Evolutionary conservation across 257 asterid species (phyloP).

Genomic region (Haberlea rhodopensis): DNA sequence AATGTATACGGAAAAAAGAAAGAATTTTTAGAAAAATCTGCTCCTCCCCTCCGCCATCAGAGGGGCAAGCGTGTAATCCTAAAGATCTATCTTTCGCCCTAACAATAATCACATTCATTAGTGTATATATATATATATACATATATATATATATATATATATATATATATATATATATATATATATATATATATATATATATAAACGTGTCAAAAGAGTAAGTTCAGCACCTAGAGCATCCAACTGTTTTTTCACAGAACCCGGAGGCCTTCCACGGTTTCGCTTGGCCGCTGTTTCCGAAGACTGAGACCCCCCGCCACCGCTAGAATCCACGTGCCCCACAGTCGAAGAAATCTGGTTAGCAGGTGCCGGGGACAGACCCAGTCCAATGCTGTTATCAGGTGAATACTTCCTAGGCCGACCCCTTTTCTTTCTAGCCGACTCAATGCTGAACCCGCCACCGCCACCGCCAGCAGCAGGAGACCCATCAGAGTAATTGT

Average conservation of each 20-base stretch:
- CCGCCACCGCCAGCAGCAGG: slow-evolving; percentile 43
- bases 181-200: too few relatives aligned
- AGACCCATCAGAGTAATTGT: slow-evolving; percentile 49
- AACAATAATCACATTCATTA: neutral
- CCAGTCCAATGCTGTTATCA: slow-evolving; percentile 69
- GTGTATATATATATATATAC: too few relatives aligned
- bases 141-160: too few relatives aligned
- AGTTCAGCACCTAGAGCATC: slow-evolving; percentile 43
- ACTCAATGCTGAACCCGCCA: slow-evolving; percentile 54
- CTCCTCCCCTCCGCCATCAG: too few relatives aligned
- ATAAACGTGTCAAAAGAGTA: neutral
- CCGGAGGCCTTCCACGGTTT: slow-evolving; percentile 58
- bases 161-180: too few relatives aligned
- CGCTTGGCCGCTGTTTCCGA: slow-evolving; percentile 39
- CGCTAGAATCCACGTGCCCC: slow-evolving; percentile 32
- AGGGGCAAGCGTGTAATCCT: neutral
- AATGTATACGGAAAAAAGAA: too few relatives aligned
- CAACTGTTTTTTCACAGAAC: slow-evolving; percentile 49
- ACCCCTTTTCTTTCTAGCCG: slow-evolving; percentile 74
- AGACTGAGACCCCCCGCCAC: slow-evolving; percentile 36
- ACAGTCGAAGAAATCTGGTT: slow-evolving; percentile 43
- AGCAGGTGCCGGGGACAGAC: slow-evolving; percentile 60
- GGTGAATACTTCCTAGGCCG: slow-evolving; percentile 87
- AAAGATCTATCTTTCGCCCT: neutral
- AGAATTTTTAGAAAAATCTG: too few relatives aligned